Evolutionary conservation across 2,329 filamentous ascomycete genomes (phyloP), one percentile per base, ranked within the genome.

Genomic region (Kalmusia sp.): DNA sequence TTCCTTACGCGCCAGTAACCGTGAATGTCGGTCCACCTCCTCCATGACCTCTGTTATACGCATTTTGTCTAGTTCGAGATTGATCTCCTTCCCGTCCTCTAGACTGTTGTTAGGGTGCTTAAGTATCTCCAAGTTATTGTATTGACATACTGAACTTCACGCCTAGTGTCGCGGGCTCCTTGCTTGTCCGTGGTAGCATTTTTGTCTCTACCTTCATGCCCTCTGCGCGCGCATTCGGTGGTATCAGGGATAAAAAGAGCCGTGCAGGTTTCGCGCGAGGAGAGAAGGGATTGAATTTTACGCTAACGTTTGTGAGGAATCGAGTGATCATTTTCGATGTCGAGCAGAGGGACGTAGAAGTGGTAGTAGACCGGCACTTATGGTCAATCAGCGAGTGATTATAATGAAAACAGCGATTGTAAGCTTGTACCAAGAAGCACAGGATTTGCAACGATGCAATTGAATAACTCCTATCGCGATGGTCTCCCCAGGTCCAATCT

Each of bases 61-160:
- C 77, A 93, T 81, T 74, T 88, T 89, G 64, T 91, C 87, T 62
- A 91, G 83, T 71, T 96, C 87, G 33, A 98, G 84, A 28, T 86
- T 86, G 79, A 98, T 85, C 68, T 96, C 88, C 79, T 93, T 96
- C 65, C 95, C 95, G 71, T 97, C 95, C 82, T 96, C 91, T 96
- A 71, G 50, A 38, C 28, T 34, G 21, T 15, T 21, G 59, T 72
- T 54, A 71, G 66, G 50, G 25, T 24, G 21, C 19, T 6, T 21
- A 27, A 34, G 21, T 4, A 22, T 21, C 21, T 27, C 14, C 3
- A 11, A 17, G 3, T 4, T 19, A 25, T n/a, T n/a, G 44, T 22
- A 25, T 35, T 38, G 11, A 70, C 82, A 51, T 82, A 96, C 91
- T 97, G 77, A 98, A 98, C 68, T 93, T 96, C 63, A 99, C 78